A percentile compares a stretch with the other conserved stretches of the same genome.
Conservation (phyloP, 106 monocot genomes). For the Acorus gramineus region DNA sequence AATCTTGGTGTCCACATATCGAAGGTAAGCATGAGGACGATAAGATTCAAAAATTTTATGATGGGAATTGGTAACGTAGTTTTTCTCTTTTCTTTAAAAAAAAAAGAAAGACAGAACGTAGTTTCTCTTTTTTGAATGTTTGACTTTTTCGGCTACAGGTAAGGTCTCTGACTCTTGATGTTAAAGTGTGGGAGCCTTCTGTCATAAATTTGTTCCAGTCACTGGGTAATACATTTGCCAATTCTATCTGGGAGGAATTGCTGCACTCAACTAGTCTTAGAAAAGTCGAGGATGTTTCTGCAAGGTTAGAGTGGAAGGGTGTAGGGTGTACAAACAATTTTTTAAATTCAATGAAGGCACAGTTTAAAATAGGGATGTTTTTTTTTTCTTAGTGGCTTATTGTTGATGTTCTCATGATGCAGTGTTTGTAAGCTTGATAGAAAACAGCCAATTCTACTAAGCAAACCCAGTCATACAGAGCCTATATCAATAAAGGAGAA, state of each 20-base stretch:
- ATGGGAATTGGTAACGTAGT: too few species aligned
- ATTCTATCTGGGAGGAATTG: conserved; percentile 87
- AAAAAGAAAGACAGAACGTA: too few species aligned
- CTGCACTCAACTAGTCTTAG: conserved; percentile 34
- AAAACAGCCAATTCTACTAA: conserved; percentile 24
- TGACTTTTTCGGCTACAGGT: conserved; percentile 38
- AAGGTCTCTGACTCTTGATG: conserved; percentile 92
- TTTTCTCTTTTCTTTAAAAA: too few species aligned
- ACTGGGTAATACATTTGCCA: conserved; percentile 83
- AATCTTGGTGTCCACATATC: conserved; percentile 99
- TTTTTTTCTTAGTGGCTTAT: not conserved
- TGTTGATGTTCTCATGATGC: conserved; percentile 19
- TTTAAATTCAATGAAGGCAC: too few species aligned
- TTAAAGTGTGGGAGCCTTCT: conserved; percentile 93
- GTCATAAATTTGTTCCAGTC: conserved; percentile 90
- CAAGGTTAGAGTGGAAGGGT: conserved; percentile 41
- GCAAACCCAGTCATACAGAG: conserved; percentile 74
- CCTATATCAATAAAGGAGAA: conserved; percentile 92
- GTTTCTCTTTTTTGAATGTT: too few species aligned
- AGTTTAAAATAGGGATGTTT: too few species aligned
- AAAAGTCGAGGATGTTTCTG: conserved; percentile 24
- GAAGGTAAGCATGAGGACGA: conserved; percentile 39
- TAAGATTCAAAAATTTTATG: too few species aligned
- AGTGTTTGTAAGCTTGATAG: conserved; percentile 25
- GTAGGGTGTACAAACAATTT: too few species aligned